Evolutionary conservation across 768 basidiomycete genomes (phyloP).

Genomic region (Rubroboletus pulcherrimus): DNA sequence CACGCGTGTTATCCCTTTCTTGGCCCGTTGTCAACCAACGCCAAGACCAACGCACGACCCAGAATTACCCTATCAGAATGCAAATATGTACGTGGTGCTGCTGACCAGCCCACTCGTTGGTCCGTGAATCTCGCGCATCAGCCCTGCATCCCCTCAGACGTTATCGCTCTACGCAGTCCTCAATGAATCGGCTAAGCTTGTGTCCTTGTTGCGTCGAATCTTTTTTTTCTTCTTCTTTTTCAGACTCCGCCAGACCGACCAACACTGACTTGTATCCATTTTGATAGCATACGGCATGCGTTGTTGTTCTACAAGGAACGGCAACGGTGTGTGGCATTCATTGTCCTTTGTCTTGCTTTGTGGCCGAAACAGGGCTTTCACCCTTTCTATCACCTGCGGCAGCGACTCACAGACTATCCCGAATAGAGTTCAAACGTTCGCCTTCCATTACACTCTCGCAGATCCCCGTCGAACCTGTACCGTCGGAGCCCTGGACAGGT

Average conservation of each 20-base stretch:
- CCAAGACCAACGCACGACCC: background rate
- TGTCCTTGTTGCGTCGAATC: no score
- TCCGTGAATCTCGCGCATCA: conserved; percentile 27
- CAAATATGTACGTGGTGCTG: conserved; percentile 20
- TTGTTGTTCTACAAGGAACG: conserved; percentile 8
- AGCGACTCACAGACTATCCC: conserved; percentile 6
- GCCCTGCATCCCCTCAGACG: conserved; percentile 3
- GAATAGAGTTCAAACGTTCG: conserved; percentile 7
- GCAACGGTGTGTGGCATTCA: background rate
- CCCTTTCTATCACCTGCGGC: background rate
- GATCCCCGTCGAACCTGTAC: conserved; percentile 25
- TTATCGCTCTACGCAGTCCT: background rate
- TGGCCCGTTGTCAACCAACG: background rate
- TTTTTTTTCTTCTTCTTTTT: conserved; percentile 5
- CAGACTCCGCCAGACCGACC: conserved; percentile 9
- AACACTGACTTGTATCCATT: conserved; percentile 13
- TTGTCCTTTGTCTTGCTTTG: conserved; percentile 6
- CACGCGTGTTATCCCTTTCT: conserved; percentile 23
- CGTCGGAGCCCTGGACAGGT: conserved; percentile 15
- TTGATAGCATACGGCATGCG: conserved; percentile 6
- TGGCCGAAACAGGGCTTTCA: conserved; percentile 11
- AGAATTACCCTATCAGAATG: conserved; percentile 25
- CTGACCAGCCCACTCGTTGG: conserved; percentile 13
- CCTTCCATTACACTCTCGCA: conserved; percentile 2
- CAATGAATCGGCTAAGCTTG: no score